These are phyloP conservation scores for Candida jianshihensis DNA, from an alignment of 805 yeast species.

Conservation along the genomic window DNA sequence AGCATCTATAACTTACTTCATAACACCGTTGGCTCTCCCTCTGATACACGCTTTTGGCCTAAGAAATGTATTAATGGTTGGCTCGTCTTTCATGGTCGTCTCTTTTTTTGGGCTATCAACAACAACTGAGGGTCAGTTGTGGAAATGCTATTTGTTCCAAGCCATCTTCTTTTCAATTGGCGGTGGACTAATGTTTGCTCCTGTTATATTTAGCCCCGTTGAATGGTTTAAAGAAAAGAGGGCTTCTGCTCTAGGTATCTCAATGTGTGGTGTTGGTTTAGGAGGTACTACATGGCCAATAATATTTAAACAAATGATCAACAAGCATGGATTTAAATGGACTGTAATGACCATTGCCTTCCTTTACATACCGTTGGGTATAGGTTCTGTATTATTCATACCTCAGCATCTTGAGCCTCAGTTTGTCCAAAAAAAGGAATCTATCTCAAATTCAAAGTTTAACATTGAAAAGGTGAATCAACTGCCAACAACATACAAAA, in stretches of 20 bases:
- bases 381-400: slow-evolving; percentile 9
- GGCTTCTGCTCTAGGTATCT: slow-evolving; percentile 44
- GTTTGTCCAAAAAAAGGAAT: slow-evolving; percentile 9
- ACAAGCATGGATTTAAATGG: slow-evolving; percentile 14
- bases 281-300: slow-evolving; percentile 38
- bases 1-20: slow-evolving; percentile 14
- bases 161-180: slow-evolving; percentile 18
- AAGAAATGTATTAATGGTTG: slow-evolving; percentile 5
- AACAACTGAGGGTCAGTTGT: slow-evolving; percentile 8
- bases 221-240: slow-evolving; percentile 65
- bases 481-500: slow-evolving; percentile 8
- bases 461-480: slow-evolving; percentile 5
- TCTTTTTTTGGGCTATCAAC: slow-evolving; percentile 18
- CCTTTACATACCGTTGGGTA: slow-evolving; percentile 15
- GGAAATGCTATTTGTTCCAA: slow-evolving; percentile 22
- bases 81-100: slow-evolving; percentile 11
- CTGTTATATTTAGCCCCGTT: slow-evolving; percentile 53
- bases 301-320: slow-evolving; percentile 16
- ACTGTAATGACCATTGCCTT: slow-evolving; percentile 16
- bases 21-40: slow-evolving; percentile 13
- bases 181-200: slow-evolving; percentile 43
- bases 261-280: slow-evolving; percentile 43
- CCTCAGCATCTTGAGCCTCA: slow-evolving; percentile 12
- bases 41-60: slow-evolving; percentile 17
- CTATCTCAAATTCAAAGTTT: slow-evolving; percentile 14